A percentile compares a stretch with the other conserved stretches of the same genome.
phyloP scores from a whole-genome alignment of 2,329 filamentous ascomycete species.

The Xylaria sp. region DNA sequence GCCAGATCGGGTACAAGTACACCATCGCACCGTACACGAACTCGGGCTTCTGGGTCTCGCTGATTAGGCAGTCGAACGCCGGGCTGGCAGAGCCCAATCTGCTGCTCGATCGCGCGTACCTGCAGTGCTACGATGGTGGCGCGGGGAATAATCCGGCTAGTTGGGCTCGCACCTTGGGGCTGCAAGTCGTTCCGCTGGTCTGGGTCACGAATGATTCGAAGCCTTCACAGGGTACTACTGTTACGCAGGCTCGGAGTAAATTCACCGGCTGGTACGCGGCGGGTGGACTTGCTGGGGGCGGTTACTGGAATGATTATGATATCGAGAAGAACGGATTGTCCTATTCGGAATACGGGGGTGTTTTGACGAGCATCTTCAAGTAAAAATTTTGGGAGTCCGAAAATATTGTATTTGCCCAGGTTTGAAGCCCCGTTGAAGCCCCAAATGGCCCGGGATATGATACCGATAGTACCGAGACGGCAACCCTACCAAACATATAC shows the following conservation, averaged over 20 bases:
- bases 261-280: slow-evolving; percentile 44
- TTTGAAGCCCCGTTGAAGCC: no score
- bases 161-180: slow-evolving; percentile 47
- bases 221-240: slow-evolving; percentile 46
- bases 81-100: slow-evolving; percentile 34
- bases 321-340: slow-evolving; percentile 51
- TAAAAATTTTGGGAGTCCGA: background rate
- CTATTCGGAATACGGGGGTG: slow-evolving; percentile 40
- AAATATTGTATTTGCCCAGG: background rate
- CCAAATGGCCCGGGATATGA: no score
- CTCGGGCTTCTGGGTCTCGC: slow-evolving; percentile 44
- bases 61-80: slow-evolving; percentile 42
- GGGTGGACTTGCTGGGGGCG: slow-evolving; percentile 45
- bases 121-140: slow-evolving; percentile 54
- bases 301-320: slow-evolving; percentile 55
- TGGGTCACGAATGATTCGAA: slow-evolving; percentile 56
- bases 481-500: no score
- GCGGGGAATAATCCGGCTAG: slow-evolving; percentile 47
- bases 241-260: slow-evolving; percentile 44
- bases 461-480: no score
- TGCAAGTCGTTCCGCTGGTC: slow-evolving; percentile 50
- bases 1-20: slow-evolving; percentile 48
- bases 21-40: slow-evolving; percentile 52
- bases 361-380: slow-evolving; percentile 34
- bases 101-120: slow-evolving; percentile 48